Evolutionary conservation across 2,329 filamentous ascomycete species (phyloP).

Genomic region (Xylariales sp.): DNA sequence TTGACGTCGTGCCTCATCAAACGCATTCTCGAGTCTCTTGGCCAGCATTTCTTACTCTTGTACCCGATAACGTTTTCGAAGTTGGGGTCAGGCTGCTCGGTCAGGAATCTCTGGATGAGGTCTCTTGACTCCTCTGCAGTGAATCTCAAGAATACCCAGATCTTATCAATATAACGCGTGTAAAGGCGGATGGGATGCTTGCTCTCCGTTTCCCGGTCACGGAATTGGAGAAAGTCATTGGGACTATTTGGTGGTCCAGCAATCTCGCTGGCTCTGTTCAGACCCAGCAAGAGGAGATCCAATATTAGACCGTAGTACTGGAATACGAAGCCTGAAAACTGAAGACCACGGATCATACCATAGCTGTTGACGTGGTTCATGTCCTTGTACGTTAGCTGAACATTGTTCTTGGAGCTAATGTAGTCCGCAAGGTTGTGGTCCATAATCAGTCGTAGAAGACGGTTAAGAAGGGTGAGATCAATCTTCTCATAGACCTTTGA

Average conservation of each 20-base stretch:
- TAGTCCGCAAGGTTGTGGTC: slow-evolving; percentile 99
- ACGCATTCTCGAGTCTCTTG: slow-evolving; percentile 93
- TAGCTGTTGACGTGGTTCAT: slow-evolving; percentile 99
- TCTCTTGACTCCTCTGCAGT: slow-evolving; percentile 91
- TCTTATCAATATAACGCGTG: slow-evolving; percentile 94
- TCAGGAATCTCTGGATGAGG: slow-evolving; percentile 94
- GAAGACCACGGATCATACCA: slow-evolving; percentile 93
- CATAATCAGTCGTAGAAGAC: slow-evolving; percentile 91
- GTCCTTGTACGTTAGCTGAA: slow-evolving; percentile 98
- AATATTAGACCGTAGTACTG: slow-evolving; percentile 97
- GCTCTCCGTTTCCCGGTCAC: slow-evolving; percentile 85
- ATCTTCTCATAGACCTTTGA: slow-evolving; percentile 99
- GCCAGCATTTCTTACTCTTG: slow-evolving; percentile 99
- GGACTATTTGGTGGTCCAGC: slow-evolving; percentile 89
- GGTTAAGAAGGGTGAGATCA: slow-evolving; percentile 90
- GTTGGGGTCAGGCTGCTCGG: slow-evolving; percentile 96
- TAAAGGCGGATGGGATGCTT: slow-evolving; percentile 96
- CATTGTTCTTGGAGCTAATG: slow-evolving; percentile 99
- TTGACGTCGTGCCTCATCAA: slow-evolving; percentile 99
- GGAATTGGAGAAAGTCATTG: slow-evolving; percentile 97
- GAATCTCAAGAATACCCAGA: slow-evolving; percentile 97
- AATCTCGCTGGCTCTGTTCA: slow-evolving; percentile 96
- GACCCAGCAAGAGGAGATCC: slow-evolving; percentile 83
- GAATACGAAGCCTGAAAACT: slow-evolving; percentile 98
- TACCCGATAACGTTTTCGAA: slow-evolving; percentile 99